A percentile compares a stretch with the other conserved stretches of the same genome.
Conservation (phyloP, 148 eudicot genomes). For the Polygonum aviculare region DNA sequence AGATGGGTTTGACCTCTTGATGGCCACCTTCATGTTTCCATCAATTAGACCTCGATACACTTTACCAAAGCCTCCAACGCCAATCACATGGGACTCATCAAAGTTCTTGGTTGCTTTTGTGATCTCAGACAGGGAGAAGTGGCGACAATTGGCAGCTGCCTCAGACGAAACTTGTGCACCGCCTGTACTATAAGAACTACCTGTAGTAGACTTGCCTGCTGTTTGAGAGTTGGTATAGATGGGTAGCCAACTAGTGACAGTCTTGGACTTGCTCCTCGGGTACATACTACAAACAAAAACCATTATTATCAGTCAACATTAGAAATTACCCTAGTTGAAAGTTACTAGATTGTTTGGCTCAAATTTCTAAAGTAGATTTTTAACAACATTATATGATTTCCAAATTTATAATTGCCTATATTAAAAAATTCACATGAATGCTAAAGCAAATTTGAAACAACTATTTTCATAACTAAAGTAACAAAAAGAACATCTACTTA, state of each 20-base stretch:
- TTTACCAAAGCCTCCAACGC: slow-evolving; percentile 54
- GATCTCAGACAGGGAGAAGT: slow-evolving; percentile 37
- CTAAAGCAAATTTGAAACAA: too few relatives aligned
- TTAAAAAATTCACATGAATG: background rate
- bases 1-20: slow-evolving; percentile 44
- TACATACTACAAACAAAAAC: background rate
- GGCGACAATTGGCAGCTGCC: slow-evolving; percentile 45
- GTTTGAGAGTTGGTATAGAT: slow-evolving; percentile 30
- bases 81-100: slow-evolving; percentile 41
- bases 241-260: slow-evolving; percentile 30
- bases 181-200: slow-evolving; percentile 15
- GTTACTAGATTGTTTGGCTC: background rate
- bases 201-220: slow-evolving; percentile 25
- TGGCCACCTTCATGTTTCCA: slow-evolving; percentile 38
- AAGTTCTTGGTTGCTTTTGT: slow-evolving; percentile 42
- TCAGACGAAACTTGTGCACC: slow-evolving; percentile 38
- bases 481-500: too few relatives aligned
- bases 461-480: too few relatives aligned
- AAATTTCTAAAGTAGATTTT: too few relatives aligned
- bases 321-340: background rate
- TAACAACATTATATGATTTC: too few relatives aligned
- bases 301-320: background rate
- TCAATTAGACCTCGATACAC: slow-evolving; percentile 47
- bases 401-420: too few relatives aligned
- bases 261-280: background rate